Evolutionary conservation across 176 grass and related monocot genomes (phyloP).

Genomic region (Saccharum spontaneum): DNA sequence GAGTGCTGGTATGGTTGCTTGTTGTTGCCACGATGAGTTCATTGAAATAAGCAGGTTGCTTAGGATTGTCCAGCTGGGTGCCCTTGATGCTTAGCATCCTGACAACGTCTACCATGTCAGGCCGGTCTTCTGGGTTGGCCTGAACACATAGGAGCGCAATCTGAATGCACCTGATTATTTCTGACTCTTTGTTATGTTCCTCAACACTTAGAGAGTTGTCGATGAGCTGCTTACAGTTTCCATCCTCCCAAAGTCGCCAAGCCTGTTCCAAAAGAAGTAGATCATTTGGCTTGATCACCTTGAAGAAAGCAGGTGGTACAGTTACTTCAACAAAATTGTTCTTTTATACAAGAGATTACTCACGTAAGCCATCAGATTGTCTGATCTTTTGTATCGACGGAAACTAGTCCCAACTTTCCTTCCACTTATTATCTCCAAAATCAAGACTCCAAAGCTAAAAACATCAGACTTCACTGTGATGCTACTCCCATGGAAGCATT

Average conservation of each 20-base stretch:
- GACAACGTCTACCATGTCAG: background rate
- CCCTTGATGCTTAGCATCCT: constrained; percentile 3
- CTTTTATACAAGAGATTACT: background rate
- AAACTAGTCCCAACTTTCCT: constrained; percentile 24
- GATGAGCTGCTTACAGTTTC: constrained; percentile 1
- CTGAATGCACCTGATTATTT: background rate
- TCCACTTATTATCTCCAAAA: constrained; percentile 42
- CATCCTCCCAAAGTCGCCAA: constrained; percentile 18
- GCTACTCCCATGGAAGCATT: constrained; percentile 6
- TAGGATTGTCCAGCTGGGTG: background rate
- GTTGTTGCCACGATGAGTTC: background rate
- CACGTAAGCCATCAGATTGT: constrained; percentile 9
- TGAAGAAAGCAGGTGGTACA: background rate
- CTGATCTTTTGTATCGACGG: constrained; percentile 17
- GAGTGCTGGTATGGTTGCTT: background rate
- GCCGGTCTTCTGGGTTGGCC: background rate
- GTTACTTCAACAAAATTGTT: background rate
- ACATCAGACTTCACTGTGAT: constrained; percentile 53
- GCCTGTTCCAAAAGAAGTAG: background rate
- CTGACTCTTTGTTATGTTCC: background rate
- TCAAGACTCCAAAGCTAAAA: constrained; percentile 46
- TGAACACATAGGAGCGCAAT: constrained; percentile 22
- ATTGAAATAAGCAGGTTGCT: constrained; percentile 7
- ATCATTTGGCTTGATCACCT: background rate
- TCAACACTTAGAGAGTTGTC: constrained; percentile 12